These are phyloP conservation scores for Zalerion maritima DNA, from an alignment of 495 filamentous ascomycete genomes.

Conservation along the genomic window DNA sequence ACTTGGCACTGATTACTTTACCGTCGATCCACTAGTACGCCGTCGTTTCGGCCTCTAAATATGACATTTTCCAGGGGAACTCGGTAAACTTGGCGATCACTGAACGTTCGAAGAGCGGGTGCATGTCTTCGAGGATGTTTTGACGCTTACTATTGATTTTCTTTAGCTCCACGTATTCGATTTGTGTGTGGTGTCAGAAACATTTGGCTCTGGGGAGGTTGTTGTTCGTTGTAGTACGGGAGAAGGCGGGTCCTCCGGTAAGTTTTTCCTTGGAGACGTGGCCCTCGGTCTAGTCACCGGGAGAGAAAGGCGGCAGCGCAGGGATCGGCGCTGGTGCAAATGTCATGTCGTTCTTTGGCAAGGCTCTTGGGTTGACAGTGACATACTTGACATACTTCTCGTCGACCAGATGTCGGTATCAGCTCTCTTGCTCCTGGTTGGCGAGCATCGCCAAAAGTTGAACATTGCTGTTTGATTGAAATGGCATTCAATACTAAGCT, in stretches of 20 bases:
- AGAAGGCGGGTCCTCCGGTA: constrained; percentile 6
- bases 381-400: constrained; percentile 8
- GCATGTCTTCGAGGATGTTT: constrained; percentile 7
- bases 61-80: constrained; percentile 25
- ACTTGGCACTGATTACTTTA: constrained; percentile 21
- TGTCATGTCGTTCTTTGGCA: constrained; percentile 4
- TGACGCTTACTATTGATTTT: constrained; percentile 2
- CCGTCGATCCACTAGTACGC: constrained; percentile 27
- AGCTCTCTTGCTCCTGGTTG: constrained; percentile 3
- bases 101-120: constrained; percentile 12
- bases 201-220: constrained; percentile 8
- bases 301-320: constrained; percentile 11
- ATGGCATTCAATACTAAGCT: no score
- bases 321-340: constrained; percentile 8
- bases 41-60: constrained; percentile 25
- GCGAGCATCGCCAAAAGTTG: constrained; percentile 5
- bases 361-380: constrained; percentile 2
- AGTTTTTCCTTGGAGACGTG: constrained; percentile 7
- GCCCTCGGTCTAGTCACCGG: constrained; percentile 14
- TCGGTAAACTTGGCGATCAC: constrained; percentile 27
- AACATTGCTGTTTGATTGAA: constrained; percentile 11
- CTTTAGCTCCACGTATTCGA: constrained; percentile 12
- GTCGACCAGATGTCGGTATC: constrained; percentile 12
- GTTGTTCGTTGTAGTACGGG: constrained; percentile 1
- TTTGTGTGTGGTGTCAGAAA: constrained; percentile 9